Evolutionary conservation across 768 basidiomycete species (phyloP), one percentile per base, ranked within the genome.

Genomic region (Russula emetica): DNA sequence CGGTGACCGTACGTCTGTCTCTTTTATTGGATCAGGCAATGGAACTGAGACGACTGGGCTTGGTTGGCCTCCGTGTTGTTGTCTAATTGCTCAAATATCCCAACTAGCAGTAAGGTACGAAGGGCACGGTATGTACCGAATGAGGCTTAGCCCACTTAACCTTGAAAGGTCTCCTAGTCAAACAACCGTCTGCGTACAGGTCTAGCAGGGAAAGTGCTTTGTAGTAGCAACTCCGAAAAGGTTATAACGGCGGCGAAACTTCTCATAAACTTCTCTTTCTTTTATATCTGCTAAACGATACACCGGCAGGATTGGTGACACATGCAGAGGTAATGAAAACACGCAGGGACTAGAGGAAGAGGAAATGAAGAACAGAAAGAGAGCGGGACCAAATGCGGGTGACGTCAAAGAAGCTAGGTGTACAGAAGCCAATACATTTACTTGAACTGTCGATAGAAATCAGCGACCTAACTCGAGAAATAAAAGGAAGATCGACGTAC

Each of bases 401-500:
- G 57, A 40, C 44, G 22, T 22, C 26, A 53, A 61, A n/a, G 18
- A 49, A 24, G 13, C 44, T 34, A 38, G 28, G 34, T 44, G 52
- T 50, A 60, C 58, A 52, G 11, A 51, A 26, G 40, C 55, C 6
- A 44, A 52, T 52, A 26, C 26, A 34, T 61, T 67, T 73, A 75
- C 70, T 75, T 75, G 73, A 75, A 75, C 74, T 74, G 28, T 26
- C 10, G 40, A 63, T 10, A 62, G 18, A 42, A 22, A 20, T 60
- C 32, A 61, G 32, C 11, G 38, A 61, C 56, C n/a, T 60, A 59
- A 16, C 18, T 28, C 3, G n/a, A 56, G 22, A 18, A 32, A 53
- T 16, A 1, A n/a, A 60, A 56, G 50, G 8, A 16, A 53, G 60
- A 38, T 32, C 28, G 18, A 83, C 91, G 79, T 74, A 92, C 88